A percentile compares a stretch with the other conserved stretches of the same genome.
These are phyloP conservation scores for Lepidium africanum DNA, from an alignment of 345 rosid genomes.

Conservation along the genomic window DNA sequence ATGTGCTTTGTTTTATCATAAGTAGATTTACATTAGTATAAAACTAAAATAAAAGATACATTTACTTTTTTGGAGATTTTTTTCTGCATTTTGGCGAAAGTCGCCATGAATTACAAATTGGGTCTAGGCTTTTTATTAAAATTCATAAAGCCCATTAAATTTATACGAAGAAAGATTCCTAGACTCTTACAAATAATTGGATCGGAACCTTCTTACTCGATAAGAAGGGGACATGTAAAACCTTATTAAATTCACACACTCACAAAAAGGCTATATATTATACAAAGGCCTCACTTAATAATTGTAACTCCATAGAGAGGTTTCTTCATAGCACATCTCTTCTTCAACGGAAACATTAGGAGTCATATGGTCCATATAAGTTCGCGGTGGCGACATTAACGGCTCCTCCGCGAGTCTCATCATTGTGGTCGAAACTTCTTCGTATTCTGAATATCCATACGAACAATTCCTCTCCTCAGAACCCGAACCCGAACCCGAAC, in stretches of 20 bases:
- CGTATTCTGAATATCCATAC: not conserved
- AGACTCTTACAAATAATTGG: not conserved
- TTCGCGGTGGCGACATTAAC: slow-evolving; percentile 52
- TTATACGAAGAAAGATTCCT: not conserved
- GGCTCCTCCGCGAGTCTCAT: slow-evolving; percentile 54
- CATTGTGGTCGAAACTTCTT: slow-evolving; percentile 7
- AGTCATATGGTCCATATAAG: not conserved
- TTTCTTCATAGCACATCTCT: slow-evolving; percentile 13
- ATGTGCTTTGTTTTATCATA: not conserved
- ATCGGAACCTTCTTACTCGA: not conserved
- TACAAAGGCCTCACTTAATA: not conserved
- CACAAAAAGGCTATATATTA: not conserved
- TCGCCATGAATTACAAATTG: not conserved
- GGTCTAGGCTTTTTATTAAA: not conserved
- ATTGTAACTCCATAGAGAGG: slow-evolving; percentile 39
- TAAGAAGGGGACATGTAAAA: not conserved
- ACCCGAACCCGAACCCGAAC: not conserved
- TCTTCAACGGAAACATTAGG: slow-evolving; percentile 15
- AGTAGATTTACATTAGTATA: not conserved
- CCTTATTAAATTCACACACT: not conserved
- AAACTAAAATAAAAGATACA: not conserved
- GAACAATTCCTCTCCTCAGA: slow-evolving; percentile 1
- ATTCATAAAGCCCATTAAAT: slow-evolving; percentile 7
- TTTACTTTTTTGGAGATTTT: not conserved
- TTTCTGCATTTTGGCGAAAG: not conserved